Base-by-base conservation (phyloP, 306 rosid species). In the Cucurbita pepo region DNA sequence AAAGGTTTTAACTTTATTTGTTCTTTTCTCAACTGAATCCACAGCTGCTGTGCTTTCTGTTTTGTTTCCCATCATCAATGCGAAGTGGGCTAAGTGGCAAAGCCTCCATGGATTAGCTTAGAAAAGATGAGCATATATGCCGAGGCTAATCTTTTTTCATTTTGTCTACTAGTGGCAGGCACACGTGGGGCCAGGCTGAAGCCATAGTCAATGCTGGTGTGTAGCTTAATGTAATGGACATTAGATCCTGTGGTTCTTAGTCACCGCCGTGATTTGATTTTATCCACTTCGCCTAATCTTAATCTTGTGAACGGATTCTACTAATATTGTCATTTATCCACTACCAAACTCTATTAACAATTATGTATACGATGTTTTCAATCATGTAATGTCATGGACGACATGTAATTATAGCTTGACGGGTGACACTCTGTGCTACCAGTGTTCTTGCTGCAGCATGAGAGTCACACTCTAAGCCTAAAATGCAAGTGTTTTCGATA, bases 41-140 rank as follows among this genome's bases (percentile, higher is more conserved):
- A 81, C 78, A 81, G 75, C 85, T 79, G 78, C 85, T 80, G 53
- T 71, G 77, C 80, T 82, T 82, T 74, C 82, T 82, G 81, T 82
- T 66, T 69, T 77, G 47, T 79, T 79, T 83, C 77, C 83, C 82
- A 81, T 85, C 88, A 81, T 82, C 76, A 82, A 88, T 80, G 85
- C 81, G 50, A 60, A 79, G 86, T 87, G 89, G 91, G 77, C 85
- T 80, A 82, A 82, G 86, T 86, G 86, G 70, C 55, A 78, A 81
- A 54, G 57, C 75, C 74, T 69, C 75, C 73, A 51, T 62, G 63
- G 80, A 60, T 41, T 36, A 53, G 48, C 80, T 79, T 77, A 36
- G 59, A 54, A 64, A 21, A 45, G 44, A 44, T 47, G 7, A 21
- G 77, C 44, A 73, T 60, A 41, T 74, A 59, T 58, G 52, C 77